Conservation (phyloP, 1,139 yeast genomes). For the Pichia sp. region DNA sequence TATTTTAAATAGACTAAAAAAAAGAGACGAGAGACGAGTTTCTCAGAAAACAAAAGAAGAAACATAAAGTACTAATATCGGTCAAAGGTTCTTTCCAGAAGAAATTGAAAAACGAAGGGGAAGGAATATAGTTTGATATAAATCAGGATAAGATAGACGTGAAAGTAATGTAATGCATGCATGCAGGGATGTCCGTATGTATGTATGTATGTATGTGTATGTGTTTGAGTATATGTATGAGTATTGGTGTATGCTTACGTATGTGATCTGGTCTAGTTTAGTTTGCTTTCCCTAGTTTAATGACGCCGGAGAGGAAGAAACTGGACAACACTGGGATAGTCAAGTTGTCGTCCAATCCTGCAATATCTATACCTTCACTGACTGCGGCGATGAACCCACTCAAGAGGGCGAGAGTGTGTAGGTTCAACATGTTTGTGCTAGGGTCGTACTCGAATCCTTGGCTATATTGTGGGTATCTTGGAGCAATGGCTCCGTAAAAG, state of each 20-base stretch:
- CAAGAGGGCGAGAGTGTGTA: slow-evolving; percentile 51
- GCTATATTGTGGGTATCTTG: slow-evolving; percentile 44
- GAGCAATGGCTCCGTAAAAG: slow-evolving; percentile 70
- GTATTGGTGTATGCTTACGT: too few relatives aligned
- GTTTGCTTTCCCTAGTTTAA: slow-evolving; percentile 13
- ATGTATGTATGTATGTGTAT: background rate
- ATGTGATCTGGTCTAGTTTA: background rate
- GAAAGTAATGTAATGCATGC: background rate
- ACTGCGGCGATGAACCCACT: slow-evolving; percentile 78
- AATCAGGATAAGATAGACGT: background rate
- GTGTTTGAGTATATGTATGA: background rate
- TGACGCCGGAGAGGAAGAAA: slow-evolving; percentile 10
- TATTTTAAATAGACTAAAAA: background rate
- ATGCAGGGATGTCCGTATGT: too few relatives aligned
- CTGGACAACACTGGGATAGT: slow-evolving; percentile 68
- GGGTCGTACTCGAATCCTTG: slow-evolving; percentile 61
- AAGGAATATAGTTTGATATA: background rate
- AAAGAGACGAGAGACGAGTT: background rate
- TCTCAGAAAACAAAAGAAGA: background rate
- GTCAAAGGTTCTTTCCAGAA: background rate
- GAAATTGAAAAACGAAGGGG: background rate
- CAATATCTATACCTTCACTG: slow-evolving; percentile 77
- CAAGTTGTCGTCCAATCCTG: slow-evolving; percentile 82
- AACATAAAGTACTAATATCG: background rate
- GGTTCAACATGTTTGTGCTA: slow-evolving; percentile 50